Base-by-base conservation (phyloP, 164 flowering plant genomes). In the Macadamia integrifolia region DNA sequence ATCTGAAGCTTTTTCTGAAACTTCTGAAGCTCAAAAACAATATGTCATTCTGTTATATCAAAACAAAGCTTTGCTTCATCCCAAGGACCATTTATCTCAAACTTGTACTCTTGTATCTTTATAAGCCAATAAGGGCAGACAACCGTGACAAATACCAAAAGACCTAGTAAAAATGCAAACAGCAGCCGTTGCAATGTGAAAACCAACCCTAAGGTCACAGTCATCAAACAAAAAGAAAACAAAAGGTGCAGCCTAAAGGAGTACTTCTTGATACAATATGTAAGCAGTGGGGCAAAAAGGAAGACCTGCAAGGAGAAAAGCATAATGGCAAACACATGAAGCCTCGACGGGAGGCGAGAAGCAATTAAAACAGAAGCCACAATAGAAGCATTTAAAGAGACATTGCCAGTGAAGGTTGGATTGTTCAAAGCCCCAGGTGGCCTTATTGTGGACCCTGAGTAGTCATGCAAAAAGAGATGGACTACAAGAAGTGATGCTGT, bases 71-170 rank as follows among this genome's bases (percentile, higher is more conserved):
- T 92, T 32, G 99, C 97, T 82, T 94, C 99, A 78, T 92, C 99
- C 97, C 97, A 90, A 9, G 97, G 99, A n/a, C 99, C 99, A 83
- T 94, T 90, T 52, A 92, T 94, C 86, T 94, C 97, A 82, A 94
- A 90, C 77, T 94, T 94, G 80, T 89, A 94, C 68, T 82, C 92
- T 70, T 92, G 98, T 55, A 94, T 82, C 68, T 83, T 77, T 60
- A 89, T 90, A 69, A 94, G 90, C 97, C 99, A 94, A 65, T 87
- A 94, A 42, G 98, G 98, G 71, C 97, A 92, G 3, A 94, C 78
- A 13, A 92, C 76, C 23, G 72, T 88, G 44, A 92, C 83, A 75
- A 87, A 90, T 50, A 86, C 76, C 75, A 92, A 77, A 23, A 90
- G 71, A 63, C 83, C 80, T 35, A 82, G 48, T 68, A 94, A 66